Base-by-base conservation (phyloP, 2,329 filamentous ascomycete genomes). In the Alternaria incomplexa region DNA sequence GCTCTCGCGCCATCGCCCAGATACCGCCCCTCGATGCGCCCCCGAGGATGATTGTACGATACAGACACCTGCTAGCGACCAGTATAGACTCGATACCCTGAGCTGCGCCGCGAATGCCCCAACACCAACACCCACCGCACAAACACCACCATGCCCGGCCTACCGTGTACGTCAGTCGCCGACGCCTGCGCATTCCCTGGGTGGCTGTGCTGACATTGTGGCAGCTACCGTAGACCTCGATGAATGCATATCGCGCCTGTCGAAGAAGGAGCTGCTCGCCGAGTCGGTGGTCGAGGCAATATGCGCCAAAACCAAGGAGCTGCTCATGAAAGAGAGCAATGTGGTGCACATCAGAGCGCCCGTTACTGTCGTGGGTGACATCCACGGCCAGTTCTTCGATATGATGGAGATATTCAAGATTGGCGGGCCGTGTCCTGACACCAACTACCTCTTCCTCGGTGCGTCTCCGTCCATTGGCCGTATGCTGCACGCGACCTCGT, bases 301-400 rank as follows among this genome's bases (percentile, higher is more conserved):
- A 89, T 99, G 96, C 84, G 94, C 96, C 81, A 99, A 99, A 82
- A 96, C 96, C 22, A 99, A 99, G 80, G 96, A 99, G 85, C 86
- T 99, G 73, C 87, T 99, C 72, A 99, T 99, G 96, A 95, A 96
- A 79, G 96, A 99, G 88, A 98, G 95, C 87, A 99, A 99, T 83
- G 96, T 99, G 66, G 96, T 99, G 64, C 96, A 99, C 81, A 96
- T 99, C 66, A 89, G 90, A 73, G 94, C 96, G 30, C 96, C 96
- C 2, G 93, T 99, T 62, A 99, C 96, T 15, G 96, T 99, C 10
- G 96, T 99, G 43, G 96, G 96, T 70, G 96, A 99, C 80, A 99
- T 99, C 71, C 96, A 99, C 81, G 96, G 96, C 62, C 96, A 99
- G 82, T 99, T 99, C 84, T 98, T 95, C 81, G 96, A 99, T 81